Percentiles rank a stretch among this genome's conserved stretches.
phyloP scores from a whole-genome alignment of 192 early-diverging fungal species.

The Radiomyces spectabilis region DNA sequence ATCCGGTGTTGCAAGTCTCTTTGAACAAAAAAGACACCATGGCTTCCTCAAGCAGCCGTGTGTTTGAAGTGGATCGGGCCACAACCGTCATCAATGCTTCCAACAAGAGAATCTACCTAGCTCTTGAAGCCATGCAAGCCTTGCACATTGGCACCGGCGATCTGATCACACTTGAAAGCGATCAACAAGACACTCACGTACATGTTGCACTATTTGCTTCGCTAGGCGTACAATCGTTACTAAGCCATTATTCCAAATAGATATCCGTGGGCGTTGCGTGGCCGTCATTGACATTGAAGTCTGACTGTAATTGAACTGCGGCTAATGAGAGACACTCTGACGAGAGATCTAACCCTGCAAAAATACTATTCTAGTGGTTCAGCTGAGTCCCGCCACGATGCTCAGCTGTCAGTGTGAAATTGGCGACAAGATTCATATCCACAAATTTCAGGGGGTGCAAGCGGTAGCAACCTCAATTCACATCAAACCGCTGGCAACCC shows the following conservation, averaged over 20 bases:
- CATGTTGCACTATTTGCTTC: background rate
- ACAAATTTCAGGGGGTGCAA: background rate
- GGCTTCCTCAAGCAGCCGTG: too few relatives aligned
- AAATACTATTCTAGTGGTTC: slow-evolving; percentile 30
- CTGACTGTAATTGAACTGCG: slow-evolving; percentile 24
- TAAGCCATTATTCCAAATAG: slow-evolving; percentile 3
- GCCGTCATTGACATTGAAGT: slow-evolving; percentile 40
- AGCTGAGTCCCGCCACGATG: slow-evolving; percentile 34
- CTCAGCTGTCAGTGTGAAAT: slow-evolving; percentile 40
- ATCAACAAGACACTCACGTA: background rate
- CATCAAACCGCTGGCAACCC: slow-evolving; percentile 25
- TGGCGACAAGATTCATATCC: slow-evolving; percentile 29
- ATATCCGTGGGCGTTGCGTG: slow-evolving; percentile 43
- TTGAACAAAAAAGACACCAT: too few relatives aligned
- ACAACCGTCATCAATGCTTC: too few relatives aligned
- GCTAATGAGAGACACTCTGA: background rate
- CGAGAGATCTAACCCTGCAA: background rate
- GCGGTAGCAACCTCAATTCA: slow-evolving; percentile 27
- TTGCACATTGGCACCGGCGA: background rate
- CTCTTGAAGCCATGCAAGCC: background rate
- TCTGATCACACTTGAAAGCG: background rate
- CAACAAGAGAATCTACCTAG: background rate
- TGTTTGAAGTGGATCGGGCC: too few relatives aligned
- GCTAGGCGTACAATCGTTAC: too few relatives aligned
- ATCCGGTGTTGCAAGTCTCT: too few relatives aligned